Base-by-base conservation (phyloP, 352 stramenopile species). In the Globisporangium parvum region DNA sequence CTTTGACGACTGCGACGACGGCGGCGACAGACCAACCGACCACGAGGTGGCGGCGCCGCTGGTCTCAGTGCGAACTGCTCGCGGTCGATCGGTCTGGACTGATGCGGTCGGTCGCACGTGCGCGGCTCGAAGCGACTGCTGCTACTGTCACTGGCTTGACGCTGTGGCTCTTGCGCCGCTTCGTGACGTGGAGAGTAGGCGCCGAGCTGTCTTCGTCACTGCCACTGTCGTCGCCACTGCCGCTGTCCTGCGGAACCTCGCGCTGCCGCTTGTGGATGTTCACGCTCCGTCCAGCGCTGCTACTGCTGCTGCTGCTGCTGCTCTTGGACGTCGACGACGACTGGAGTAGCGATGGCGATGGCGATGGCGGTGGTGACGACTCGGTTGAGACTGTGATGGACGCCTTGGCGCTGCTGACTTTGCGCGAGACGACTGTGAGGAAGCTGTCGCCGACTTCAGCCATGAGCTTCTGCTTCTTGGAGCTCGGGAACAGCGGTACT, bases 401-500 rank as follows among this genome's bases (percentile, higher is more conserved):
- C 31, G 44, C 28, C 28, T 31, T 14, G 18, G 39, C 23, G 40
- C 55, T 33, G 28, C 45, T 5, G 49, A 18, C 39, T 51, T 84
- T 80, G 14, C 69, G 57, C 4, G 71, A 71, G 11, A 80, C 63
- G 20, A 77, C 62, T 37, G 73, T 41, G 5, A 80, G 45, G 33
- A 70, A 73, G 8, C 56, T 60, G 53, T 78, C 71, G 10, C 62
- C 66, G 18, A 75, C 70, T 39, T 80, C 63, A 6, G 70, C 55
- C 46, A 67, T 70, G 9, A 77, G 15, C 53, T 85, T 85, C 46
- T 80, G 75, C 55, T 85, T 85, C 60, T 84, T 84, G 4, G 69
- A 46, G 51, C 57, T 81, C 26, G 69, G 63, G 46, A 77, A 81
- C 42, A 80, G 46, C 15, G 69, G 65, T 51, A 55, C 10, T 12